Conservation (phyloP, 768 basidiomycete species). For the Rhizopogon sp. region DNA sequence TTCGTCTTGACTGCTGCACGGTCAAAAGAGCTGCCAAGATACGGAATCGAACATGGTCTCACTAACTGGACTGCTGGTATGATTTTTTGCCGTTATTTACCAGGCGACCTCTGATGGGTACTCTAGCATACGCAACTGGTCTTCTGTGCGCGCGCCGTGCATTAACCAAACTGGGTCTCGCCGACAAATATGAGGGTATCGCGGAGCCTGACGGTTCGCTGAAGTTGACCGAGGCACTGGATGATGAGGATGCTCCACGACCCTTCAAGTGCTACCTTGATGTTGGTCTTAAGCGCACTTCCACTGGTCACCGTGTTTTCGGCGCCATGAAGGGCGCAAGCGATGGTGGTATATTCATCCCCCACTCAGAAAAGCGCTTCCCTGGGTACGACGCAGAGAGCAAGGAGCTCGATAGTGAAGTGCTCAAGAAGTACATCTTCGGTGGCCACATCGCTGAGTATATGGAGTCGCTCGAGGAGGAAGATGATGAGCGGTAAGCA, state of each 20-base stretch:
- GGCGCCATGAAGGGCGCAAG: constrained; percentile 98
- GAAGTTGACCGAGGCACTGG: constrained; percentile 76
- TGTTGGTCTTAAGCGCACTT: constrained; percentile 96
- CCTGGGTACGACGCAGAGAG: constrained; percentile 92
- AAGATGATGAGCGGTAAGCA: constrained; percentile 90
- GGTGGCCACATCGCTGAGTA: constrained; percentile 99
- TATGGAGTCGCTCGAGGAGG: constrained; percentile 99
- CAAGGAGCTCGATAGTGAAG: constrained; percentile 92
- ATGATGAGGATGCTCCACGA: constrained; percentile 89
- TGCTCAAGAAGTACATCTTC: constrained; percentile 95
- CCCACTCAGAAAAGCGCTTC: constrained; percentile 97
- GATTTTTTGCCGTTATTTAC: constrained; percentile 9
- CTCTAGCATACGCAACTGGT: constrained; percentile 90
- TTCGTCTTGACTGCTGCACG: constrained; percentile 85
- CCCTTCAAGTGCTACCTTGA: constrained; percentile 99
- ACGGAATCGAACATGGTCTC: constrained; percentile 96
- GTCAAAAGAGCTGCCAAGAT: constrained; percentile 89
- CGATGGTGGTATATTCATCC: constrained; percentile 96
- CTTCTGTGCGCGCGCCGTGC: constrained; percentile 93
- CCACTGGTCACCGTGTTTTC: constrained; percentile 95
- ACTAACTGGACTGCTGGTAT: constrained; percentile 97
- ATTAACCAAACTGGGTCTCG: constrained; percentile 90
- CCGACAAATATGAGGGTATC: constrained; percentile 97
- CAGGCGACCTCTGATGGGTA: constrained; percentile 1
- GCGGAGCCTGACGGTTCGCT: constrained; percentile 87